phyloP scores from a whole-genome alignment of 176 grass and related monocot species.

The Carex cristatella region DNA sequence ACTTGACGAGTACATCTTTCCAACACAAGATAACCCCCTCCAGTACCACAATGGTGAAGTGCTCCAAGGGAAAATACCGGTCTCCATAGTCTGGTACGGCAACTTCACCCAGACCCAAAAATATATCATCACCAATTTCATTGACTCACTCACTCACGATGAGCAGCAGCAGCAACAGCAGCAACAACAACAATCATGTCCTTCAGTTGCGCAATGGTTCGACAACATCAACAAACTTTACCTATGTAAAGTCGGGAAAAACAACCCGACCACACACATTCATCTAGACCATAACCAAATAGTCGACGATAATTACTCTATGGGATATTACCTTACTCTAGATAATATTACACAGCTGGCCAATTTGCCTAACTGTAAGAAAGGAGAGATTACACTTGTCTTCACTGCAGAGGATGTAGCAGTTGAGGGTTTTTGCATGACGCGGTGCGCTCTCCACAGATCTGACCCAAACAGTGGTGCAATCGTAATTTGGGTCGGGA shows the following conservation, averaged over 20 bases:
- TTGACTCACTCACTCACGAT: constrained; percentile 35
- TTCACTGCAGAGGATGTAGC: constrained; percentile 52
- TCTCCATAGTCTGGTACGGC: constrained; percentile 62
- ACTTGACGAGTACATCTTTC: constrained; percentile 38
- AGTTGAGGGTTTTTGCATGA: constrained; percentile 52
- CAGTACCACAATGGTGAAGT: constrained; percentile 58
- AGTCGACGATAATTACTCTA: constrained; percentile 35
- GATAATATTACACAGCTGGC: constrained; percentile 39
- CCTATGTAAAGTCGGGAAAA: constrained; percentile 17
- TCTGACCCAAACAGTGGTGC: constrained; percentile 6
- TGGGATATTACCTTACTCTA: constrained; percentile 31
- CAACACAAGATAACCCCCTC: constrained; percentile 20
- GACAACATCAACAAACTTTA: constrained; percentile 22
- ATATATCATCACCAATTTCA: constrained; percentile 53
- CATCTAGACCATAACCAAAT: constrained; percentile 20
- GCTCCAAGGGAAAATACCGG: constrained; percentile 38
- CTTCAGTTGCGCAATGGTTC: constrained; percentile 56
- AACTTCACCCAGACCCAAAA: constrained; percentile 54
- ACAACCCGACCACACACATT: background rate
- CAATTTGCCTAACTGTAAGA: background rate
- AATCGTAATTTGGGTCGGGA: constrained; percentile 45
- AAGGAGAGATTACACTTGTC: constrained; percentile 38
- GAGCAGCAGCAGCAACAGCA: background rate
- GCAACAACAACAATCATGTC: background rate
- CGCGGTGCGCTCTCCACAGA: constrained; percentile 40